Evolutionary conservation across 2,329 filamentous ascomycete species (phyloP).

Genomic region (Fusarium azukiicola): DNA sequence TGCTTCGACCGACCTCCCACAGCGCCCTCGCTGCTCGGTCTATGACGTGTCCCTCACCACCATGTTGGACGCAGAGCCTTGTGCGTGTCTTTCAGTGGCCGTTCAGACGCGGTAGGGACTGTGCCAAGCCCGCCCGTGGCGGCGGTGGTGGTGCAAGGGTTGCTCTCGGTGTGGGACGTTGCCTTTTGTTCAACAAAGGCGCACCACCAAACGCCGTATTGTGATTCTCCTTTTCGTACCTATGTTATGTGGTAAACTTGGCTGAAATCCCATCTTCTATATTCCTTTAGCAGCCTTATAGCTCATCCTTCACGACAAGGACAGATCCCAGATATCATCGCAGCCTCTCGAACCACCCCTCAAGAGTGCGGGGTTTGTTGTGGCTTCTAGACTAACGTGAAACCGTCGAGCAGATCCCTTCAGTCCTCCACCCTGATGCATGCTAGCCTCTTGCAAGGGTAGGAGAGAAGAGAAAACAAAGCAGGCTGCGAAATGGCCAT

Average conservation of each 20-base stretch:
- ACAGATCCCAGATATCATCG: no score
- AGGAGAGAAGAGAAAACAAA: conserved; percentile 6
- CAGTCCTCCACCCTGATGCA: neutral
- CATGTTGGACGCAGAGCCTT: neutral
- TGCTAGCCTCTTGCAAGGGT: neutral
- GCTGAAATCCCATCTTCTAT: no score
- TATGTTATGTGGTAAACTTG: no score
- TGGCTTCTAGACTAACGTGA: neutral
- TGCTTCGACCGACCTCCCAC: neutral
- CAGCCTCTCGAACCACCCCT: neutral
- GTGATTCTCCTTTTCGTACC: no score
- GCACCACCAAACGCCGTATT: no score
- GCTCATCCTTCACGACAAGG: neutral
- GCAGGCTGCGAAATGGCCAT: neutral
- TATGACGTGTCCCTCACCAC: neutral
- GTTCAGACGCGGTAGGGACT: neutral
- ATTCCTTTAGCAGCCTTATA: no score
- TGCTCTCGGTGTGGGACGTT: neutral
- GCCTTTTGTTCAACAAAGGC: no score
- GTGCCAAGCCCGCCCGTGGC: neutral
- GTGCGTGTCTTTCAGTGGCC: neutral
- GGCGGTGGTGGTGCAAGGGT: neutral
- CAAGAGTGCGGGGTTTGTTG: conserved; percentile 4
- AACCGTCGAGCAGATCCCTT: neutral
- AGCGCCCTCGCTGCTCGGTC: neutral